Percentiles rank a stretch among this genome's conserved stretches.
Conservation (phyloP, 176 grass and related monocot genomes). For the Aegilops tauschii region DNA sequence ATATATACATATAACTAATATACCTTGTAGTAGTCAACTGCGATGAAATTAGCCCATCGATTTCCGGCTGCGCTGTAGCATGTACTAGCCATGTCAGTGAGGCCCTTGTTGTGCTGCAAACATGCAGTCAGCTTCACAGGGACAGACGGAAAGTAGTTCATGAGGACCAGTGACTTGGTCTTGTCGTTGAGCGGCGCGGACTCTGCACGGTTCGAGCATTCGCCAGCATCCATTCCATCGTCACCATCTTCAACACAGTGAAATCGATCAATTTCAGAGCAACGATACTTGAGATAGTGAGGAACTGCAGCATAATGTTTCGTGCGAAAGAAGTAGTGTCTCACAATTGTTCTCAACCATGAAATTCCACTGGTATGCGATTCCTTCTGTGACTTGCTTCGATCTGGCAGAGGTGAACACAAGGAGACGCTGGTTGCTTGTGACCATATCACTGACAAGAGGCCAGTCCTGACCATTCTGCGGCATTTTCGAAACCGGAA, state of each 20-base stretch:
- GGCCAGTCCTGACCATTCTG: slow-evolving; percentile 82
- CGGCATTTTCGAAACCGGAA: slow-evolving; percentile 89
- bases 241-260: slow-evolving; percentile 49
- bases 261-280: background rate
- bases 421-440: slow-evolving; percentile 62
- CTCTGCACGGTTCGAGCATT: slow-evolving; percentile 66
- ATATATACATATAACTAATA: no score
- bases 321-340: background rate
- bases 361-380: slow-evolving; percentile 97
- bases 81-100: slow-evolving; percentile 55
- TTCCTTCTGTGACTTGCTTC: slow-evolving; percentile 82
- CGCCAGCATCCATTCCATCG: slow-evolving; percentile 65
- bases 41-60: slow-evolving; percentile 70
- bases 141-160: slow-evolving; percentile 65
- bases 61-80: slow-evolving; percentile 52
- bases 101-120: slow-evolving; percentile 43
- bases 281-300: background rate
- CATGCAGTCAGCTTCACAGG: slow-evolving; percentile 48
- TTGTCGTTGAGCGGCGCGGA: slow-evolving; percentile 54
- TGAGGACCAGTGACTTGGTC: slow-evolving; percentile 70
- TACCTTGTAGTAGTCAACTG: slow-evolving; percentile 81
- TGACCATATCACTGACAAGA: slow-evolving; percentile 75
- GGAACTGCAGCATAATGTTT: background rate
- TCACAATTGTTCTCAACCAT: slow-evolving; percentile 99
- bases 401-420: slow-evolving; percentile 85